A percentile compares a stretch with the other conserved stretches of the same genome.
phyloP scores from a whole-genome alignment of 345 rosid species.

The Hevea brasiliensis region DNA sequence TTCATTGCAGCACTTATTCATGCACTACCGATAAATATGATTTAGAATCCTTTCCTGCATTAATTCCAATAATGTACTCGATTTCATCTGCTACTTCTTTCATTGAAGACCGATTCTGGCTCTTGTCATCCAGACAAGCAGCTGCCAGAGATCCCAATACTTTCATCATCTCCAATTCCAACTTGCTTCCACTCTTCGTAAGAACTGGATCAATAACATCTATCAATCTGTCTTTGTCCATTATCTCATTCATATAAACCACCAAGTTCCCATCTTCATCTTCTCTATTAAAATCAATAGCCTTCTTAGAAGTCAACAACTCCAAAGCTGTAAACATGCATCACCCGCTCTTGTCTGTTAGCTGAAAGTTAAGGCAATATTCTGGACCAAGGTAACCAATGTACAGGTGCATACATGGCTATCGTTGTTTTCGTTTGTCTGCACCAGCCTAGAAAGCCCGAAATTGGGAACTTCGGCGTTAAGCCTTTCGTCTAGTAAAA shows the following conservation, averaged over 20 bases:
- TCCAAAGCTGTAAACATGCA: slow-evolving; percentile 65
- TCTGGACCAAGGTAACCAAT: slow-evolving; percentile 66
- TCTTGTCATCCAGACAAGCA: slow-evolving; percentile 46
- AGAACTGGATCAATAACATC: slow-evolving; percentile 45
- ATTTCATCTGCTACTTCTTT: too few relatives aligned
- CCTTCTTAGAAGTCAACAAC: slow-evolving; percentile 58
- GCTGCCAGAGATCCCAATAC: slow-evolving; percentile 47
- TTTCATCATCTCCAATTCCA: slow-evolving; percentile 44
- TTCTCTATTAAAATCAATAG: slow-evolving; percentile 51
- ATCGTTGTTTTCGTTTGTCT: slow-evolving; percentile 36
- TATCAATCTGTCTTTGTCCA: slow-evolving; percentile 42
- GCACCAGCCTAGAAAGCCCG: slow-evolving; percentile 51
- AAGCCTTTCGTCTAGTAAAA: slow-evolving; percentile 47
- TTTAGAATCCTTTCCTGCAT: too few relatives aligned
- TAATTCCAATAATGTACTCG: too few relatives aligned
- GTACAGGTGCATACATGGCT: slow-evolving; percentile 57
- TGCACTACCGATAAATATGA: too few relatives aligned
- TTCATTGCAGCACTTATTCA: too few relatives aligned
- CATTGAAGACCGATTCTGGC: too few relatives aligned
- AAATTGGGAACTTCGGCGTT: slow-evolving; percentile 59
- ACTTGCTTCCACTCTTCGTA: slow-evolving; percentile 28
- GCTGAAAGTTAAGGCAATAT: slow-evolving; percentile 52
- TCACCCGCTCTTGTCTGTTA: slow-evolving; percentile 65
- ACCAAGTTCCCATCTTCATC: slow-evolving; percentile 58
- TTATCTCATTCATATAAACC: slow-evolving; percentile 38